These are phyloP conservation scores for Populus hybrid DNA, from an alignment of 441 rosid species.

Conservation along the genomic window DNA sequence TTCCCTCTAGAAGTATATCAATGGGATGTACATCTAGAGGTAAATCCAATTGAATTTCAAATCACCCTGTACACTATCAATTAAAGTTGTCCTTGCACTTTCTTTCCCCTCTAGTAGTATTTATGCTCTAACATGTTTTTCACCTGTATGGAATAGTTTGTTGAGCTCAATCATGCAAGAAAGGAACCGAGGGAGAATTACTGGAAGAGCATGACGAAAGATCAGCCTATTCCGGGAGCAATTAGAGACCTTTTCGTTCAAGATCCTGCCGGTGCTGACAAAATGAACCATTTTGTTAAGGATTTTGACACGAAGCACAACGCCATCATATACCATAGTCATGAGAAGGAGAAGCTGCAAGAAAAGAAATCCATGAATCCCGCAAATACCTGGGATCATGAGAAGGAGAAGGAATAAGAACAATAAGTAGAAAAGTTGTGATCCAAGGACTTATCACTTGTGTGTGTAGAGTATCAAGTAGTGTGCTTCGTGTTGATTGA, in stretches of 20 bases:
- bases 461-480: not conserved
- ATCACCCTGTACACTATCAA: not conserved
- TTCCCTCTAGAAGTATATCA: not conserved
- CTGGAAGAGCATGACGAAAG: slow-evolving; percentile 33
- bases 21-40: not conserved
- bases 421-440: not conserved
- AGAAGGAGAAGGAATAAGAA: not conserved
- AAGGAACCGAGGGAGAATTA: slow-evolving; percentile 26
- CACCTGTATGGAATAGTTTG: slow-evolving; percentile 8
- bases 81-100: not conserved
- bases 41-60: not conserved
- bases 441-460: not conserved
- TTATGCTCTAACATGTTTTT: not conserved
- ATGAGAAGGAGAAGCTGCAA: slow-evolving; percentile 7
- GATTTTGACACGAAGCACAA: slow-evolving; percentile 26
- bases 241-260: slow-evolving; percentile 15
- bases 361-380: not conserved
- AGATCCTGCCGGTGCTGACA: slow-evolving; percentile 8
- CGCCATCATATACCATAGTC: slow-evolving; percentile 32
- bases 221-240: slow-evolving; percentile 33
- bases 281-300: slow-evolving; percentile 21
- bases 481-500: not conserved
- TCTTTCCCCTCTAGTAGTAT: not conserved
- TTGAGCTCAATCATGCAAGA: slow-evolving; percentile 26
- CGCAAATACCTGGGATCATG: not conserved